phyloP scores from a whole-genome alignment of 2,329 filamentous ascomycete genomes.

The Sordariomycetes sp. region DNA sequence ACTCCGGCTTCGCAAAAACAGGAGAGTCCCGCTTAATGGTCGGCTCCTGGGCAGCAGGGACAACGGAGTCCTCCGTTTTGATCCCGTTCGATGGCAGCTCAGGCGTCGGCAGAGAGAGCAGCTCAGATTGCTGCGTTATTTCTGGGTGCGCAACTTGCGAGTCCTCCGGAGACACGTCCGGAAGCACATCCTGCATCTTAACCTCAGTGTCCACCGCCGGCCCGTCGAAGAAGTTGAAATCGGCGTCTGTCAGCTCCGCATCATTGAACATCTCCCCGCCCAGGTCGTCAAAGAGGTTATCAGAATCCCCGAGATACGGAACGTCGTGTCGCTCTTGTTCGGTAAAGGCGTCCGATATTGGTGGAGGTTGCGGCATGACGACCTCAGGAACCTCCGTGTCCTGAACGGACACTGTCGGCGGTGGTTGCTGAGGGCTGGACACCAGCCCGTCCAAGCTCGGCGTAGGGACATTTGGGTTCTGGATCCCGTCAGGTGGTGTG shows the following conservation, averaged over 20 bases:
- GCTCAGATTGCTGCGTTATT: constrained; percentile 1
- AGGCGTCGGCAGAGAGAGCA: constrained; percentile 2
- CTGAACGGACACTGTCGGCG: constrained; percentile 13
- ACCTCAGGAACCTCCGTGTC: constrained; percentile 15
- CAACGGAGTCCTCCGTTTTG: not conserved
- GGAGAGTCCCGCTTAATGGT: constrained; percentile 5
- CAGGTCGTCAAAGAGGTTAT: constrained; percentile 55
- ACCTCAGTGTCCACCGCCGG: constrained; percentile 28
- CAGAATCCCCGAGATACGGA: constrained; percentile 31
- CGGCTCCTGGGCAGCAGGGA: not conserved
- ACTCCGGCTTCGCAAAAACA: constrained; percentile 45
- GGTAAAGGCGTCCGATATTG: not conserved
- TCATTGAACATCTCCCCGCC: constrained; percentile 59
- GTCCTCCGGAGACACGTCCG: not conserved
- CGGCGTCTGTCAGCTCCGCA: constrained; percentile 65
- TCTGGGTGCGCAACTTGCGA: constrained; percentile 5
- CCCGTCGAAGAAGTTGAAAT: constrained; percentile 76
- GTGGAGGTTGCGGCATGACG: constrained; percentile 12
- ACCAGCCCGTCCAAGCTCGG: constrained; percentile 41
- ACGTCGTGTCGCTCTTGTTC: constrained; percentile 13
- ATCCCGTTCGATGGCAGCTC: constrained; percentile 6
- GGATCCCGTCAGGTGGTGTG: constrained; percentile 56
- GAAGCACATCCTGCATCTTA: constrained; percentile 16
- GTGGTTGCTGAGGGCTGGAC: constrained; percentile 30
- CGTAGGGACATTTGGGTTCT: constrained; percentile 35